A percentile compares a stretch with the other conserved stretches of the same genome.
Evolutionary conservation across 2,329 filamentous ascomycete species (phyloP).

Genomic region (Sphaerulina musiva): DNA sequence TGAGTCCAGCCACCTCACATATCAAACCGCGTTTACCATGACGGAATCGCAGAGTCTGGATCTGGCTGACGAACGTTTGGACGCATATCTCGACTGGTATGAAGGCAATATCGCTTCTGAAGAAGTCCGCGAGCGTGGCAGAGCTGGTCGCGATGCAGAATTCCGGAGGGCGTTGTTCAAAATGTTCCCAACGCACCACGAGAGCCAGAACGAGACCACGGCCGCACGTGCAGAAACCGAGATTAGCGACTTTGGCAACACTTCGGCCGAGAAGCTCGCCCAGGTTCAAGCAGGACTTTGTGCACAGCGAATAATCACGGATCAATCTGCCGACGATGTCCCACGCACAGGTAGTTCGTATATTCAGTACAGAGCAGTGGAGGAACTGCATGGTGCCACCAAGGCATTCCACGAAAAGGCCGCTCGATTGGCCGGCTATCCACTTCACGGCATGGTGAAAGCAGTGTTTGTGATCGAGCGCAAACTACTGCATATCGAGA

Average conservation of each 20-base stretch:
- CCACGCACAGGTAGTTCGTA: slow-evolving; percentile 48
- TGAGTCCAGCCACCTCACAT: slow-evolving; percentile 25
- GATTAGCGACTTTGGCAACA: slow-evolving; percentile 13
- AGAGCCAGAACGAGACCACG: slow-evolving; percentile 5
- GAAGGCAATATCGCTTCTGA: slow-evolving; percentile 57
- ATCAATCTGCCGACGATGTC: slow-evolving; percentile 29
- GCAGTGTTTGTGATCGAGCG: slow-evolving; percentile 48
- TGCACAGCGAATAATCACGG: slow-evolving; percentile 35
- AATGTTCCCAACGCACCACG: slow-evolving; percentile 36
- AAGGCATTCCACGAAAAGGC: slow-evolving; percentile 47
- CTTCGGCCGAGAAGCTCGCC: slow-evolving; percentile 34
- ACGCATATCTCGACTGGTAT: slow-evolving; percentile 76
- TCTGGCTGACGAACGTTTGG: slow-evolving; percentile 57
- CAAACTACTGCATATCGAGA: slow-evolving; percentile 37
- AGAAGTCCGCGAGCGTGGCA: slow-evolving; percentile 33
- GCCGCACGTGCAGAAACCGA: slow-evolving; percentile 12
- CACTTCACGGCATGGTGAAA: slow-evolving; percentile 45
- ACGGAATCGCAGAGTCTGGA: slow-evolving; percentile 56
- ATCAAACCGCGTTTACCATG: slow-evolving; percentile 46
- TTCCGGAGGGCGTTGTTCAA: slow-evolving; percentile 38
- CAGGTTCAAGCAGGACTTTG: slow-evolving; percentile 40
- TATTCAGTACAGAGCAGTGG: slow-evolving; percentile 42
- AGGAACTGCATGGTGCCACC: slow-evolving; percentile 41
- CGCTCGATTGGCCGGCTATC: slow-evolving; percentile 46
- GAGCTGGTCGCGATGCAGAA: slow-evolving; percentile 32